Conservation (phyloP, 805 yeast genomes). For the Pichia deserticola region DNA sequence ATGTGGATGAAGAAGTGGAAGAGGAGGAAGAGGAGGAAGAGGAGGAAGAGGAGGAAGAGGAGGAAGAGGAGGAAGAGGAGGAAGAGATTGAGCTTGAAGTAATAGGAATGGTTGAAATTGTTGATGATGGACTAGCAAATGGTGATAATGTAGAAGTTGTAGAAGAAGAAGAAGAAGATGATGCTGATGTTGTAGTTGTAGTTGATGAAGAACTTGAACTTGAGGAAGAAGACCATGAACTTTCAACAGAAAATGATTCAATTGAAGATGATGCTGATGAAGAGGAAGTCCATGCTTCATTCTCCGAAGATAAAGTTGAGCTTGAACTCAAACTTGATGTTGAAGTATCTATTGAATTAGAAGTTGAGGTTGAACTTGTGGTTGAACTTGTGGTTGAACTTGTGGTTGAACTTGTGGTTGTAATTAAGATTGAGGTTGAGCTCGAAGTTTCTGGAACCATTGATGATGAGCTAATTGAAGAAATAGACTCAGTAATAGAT, state of each 20-base stretch:
- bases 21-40: conserved; percentile 5
- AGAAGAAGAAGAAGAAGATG: conserved; percentile 12
- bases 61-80: too few species aligned
- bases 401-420: too few species aligned
- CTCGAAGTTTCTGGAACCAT: neutral
- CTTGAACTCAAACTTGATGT: neutral
- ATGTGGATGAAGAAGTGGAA: conserved; percentile 4
- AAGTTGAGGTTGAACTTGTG: conserved; percentile 9
- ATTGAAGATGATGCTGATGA: conserved; percentile 4
- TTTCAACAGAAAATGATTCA: neutral
- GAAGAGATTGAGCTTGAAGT: neutral
- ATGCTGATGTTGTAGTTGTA: conserved; percentile 9
- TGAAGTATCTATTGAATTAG: neutral
- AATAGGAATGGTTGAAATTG: too few species aligned
- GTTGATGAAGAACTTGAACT: conserved; percentile 9
- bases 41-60: too few species aligned
- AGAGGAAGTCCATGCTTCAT: neutral
- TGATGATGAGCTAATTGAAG: conserved; percentile 17
- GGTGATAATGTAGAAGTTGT: conserved; percentile 22
- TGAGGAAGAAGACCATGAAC: conserved; percentile 2
- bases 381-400: neutral
- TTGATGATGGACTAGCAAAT: conserved; percentile 26
- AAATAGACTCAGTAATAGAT: conserved; percentile 1
- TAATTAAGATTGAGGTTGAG: too few species aligned
- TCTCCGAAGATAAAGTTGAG: too few species aligned